Evolutionary conservation across 2,329 filamentous ascomycete species (phyloP), one percentile per base, ranked within the genome.

Genomic region (Cladophialophora chaetospira): DNA sequence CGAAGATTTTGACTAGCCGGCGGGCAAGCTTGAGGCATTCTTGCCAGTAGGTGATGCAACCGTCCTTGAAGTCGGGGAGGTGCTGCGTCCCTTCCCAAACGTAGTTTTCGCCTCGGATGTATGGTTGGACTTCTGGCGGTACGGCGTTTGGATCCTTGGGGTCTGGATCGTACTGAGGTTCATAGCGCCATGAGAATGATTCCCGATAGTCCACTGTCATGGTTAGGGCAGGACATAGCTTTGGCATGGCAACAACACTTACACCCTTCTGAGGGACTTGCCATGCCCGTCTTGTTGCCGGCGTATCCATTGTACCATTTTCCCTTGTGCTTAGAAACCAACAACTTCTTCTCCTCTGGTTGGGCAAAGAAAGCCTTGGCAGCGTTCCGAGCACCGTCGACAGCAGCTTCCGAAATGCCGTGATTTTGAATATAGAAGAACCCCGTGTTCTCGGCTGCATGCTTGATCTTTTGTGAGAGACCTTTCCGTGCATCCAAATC

Each of bases 21-120:
- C 83, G 73, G 0, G 82, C 78, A 1, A 86, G 71, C 0, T 62
- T 70, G 9, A 86, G 71, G 33, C 79, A 79, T 5, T 72, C 68
- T 17, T 70, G 66, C 73, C 78, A 83, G 64, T 84, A 82, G 1
- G 63, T 62, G 6, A 81, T 63, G 2, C 76, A 69, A 13, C 76
- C 74, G 0, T 73, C 61, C 60, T 79, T 69, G 85, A 82, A 4
- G 67, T 65, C 9, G 77, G 77, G 0, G 82, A 57, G 58, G 57
- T 81, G 75, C 1, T 67, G 64, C 1, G 79, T 82, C 10, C 71
- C 73, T 38, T 79, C 72, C 80, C 81, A 84, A 13, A 81, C 73
- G 40, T 79, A 81, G 2, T 80, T 74, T 58, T 83, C 79, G 2
- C 72, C 72, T 2, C 74, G 69, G 3, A 82, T 71, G 61, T 71